A percentile compares a stretch with the other conserved stretches of the same genome.
Evolutionary conservation across 306 rosid species (phyloP).

Genomic region (Boehmeria nivea): DNA sequence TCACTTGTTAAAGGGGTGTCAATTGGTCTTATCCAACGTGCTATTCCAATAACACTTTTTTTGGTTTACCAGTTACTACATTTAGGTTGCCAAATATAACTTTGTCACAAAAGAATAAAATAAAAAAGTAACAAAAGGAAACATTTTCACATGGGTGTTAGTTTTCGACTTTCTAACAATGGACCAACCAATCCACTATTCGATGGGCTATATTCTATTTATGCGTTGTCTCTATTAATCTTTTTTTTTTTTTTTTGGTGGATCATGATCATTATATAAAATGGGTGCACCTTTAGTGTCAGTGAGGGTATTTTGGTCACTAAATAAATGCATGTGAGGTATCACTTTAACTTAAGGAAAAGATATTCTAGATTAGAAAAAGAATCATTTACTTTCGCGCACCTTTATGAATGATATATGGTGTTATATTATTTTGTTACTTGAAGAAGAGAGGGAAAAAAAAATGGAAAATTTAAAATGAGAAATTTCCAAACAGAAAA

Average conservation of each 20-base stretch:
- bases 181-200: conserved; percentile 16
- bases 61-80: neutral
- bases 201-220: conserved; percentile 1
- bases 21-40: neutral
- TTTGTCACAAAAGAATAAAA: neutral
- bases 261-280: conserved; percentile 4
- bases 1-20: neutral
- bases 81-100: conserved; percentile 1
- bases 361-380: neutral
- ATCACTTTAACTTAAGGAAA: conserved; percentile 4
- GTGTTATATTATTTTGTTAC: neutral
- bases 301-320: neutral
- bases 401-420: neutral
- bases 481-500: neutral
- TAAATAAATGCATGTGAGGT: conserved; percentile 1
- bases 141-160: conserved; percentile 13
- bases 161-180: conserved; percentile 18
- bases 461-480: neutral
- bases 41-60: neutral
- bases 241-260: neutral
- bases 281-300: conserved; percentile 3
- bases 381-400: neutral
- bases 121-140: neutral
- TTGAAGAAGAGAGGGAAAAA: neutral
- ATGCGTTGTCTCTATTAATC: conserved; percentile 18